Percentiles rank a stretch among this genome's conserved stretches.
phyloP scores from a whole-genome alignment of 2,329 filamentous ascomycete genomes.

The Huntiella bhutanensis region DNA sequence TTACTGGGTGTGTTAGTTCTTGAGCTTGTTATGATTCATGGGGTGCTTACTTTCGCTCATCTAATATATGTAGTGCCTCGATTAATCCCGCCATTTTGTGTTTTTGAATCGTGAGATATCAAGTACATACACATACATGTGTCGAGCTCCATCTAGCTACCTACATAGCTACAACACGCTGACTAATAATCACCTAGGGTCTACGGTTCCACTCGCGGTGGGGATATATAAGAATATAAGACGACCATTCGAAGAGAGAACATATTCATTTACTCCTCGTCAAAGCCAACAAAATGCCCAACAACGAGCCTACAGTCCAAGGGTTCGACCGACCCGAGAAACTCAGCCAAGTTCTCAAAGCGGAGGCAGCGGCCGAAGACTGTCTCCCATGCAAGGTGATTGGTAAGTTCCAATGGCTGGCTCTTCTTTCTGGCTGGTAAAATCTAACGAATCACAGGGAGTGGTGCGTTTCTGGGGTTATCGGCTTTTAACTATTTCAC shows the following conservation, averaged over 20 bases:
- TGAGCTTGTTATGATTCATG: not conserved
- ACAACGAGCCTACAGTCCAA: slow-evolving; percentile 23
- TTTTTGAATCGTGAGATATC: no score
- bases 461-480: slow-evolving; percentile 55
- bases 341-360: slow-evolving; percentile 36
- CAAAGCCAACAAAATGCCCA: no score
- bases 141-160: no score
- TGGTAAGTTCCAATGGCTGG: slow-evolving; percentile 29
- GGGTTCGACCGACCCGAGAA: slow-evolving; percentile 41
- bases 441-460: slow-evolving; percentile 30
- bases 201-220: no score
- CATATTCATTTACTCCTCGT: no score
- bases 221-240: no score
- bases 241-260: no score
- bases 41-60: slow-evolving; percentile 66
- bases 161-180: no score
- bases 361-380: slow-evolving; percentile 38
- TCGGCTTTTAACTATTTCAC: slow-evolving; percentile 62
- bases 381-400: slow-evolving; percentile 54
- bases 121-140: no score
- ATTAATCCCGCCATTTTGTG: slow-evolving; percentile 64
- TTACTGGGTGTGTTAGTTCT: slow-evolving; percentile 32
- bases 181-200: no score
- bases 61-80: slow-evolving; percentile 90
- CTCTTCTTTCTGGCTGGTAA: not conserved